Conservation (phyloP, 352 stramenopile species). For the Phytopythium boreale region DNA sequence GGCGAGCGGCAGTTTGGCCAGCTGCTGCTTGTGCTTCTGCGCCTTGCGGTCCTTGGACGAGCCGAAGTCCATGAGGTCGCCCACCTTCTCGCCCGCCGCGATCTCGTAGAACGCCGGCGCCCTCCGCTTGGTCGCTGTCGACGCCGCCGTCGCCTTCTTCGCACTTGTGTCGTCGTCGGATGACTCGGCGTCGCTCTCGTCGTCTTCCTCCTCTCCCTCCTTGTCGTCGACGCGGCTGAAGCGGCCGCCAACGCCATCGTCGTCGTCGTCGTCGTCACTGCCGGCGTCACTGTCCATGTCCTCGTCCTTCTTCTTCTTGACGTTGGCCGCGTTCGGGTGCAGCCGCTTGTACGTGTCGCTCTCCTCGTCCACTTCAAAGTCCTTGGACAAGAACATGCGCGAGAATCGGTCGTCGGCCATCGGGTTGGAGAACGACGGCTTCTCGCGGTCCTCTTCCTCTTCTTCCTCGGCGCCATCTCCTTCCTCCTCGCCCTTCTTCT, state of each 20-base stretch:
- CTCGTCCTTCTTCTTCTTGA: slow-evolving; percentile 73
- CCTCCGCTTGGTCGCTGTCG: slow-evolving; percentile 28
- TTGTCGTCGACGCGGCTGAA: slow-evolving; percentile 70
- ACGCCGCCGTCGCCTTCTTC: background rate
- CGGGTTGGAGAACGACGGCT: slow-evolving; percentile 59
- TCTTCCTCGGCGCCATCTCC: slow-evolving; percentile 18
- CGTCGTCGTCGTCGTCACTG: slow-evolving; percentile 51
- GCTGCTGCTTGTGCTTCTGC: slow-evolving; percentile 77
- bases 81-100: slow-evolving; percentile 75
- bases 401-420: slow-evolving; percentile 97
- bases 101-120: slow-evolving; percentile 87
- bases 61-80: slow-evolving; percentile 76
- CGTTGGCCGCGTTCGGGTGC: slow-evolving; percentile 89
- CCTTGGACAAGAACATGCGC: slow-evolving; percentile 95
- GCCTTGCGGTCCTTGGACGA: slow-evolving; percentile 57
- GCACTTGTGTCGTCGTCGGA: slow-evolving; percentile 11
- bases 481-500: slow-evolving; percentile 31
- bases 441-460: slow-evolving; percentile 19
- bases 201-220: slow-evolving; percentile 62
- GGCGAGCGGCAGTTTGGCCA: slow-evolving; percentile 76
- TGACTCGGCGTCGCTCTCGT: slow-evolving; percentile 29
- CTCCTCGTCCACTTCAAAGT: slow-evolving; percentile 98
- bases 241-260: slow-evolving; percentile 51
- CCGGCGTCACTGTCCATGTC: slow-evolving; percentile 92
- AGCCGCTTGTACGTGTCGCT: slow-evolving; percentile 95